Evolutionary conservation across 1,284 basidiomycete species (phyloP).

Genomic region (Amylostereum chailletii): DNA sequence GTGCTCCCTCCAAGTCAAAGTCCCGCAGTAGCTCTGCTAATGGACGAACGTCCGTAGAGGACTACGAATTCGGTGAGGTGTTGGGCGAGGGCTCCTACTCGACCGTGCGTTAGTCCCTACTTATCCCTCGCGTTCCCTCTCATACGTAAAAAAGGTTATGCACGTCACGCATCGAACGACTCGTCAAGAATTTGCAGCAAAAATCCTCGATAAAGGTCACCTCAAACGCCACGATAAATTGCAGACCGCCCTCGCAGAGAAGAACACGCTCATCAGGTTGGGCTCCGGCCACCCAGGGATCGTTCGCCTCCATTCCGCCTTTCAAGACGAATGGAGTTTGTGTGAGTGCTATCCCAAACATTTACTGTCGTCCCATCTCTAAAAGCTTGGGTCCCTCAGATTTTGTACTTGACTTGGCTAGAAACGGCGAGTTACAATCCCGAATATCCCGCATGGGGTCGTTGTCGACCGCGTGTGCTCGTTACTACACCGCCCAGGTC

Average conservation of each 20-base stretch:
- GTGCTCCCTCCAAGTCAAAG: slow-evolving; percentile 27
- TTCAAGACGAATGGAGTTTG: slow-evolving; percentile 77
- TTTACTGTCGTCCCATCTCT: slow-evolving; percentile 7
- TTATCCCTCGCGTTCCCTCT: slow-evolving; percentile 5
- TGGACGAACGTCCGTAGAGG: slow-evolving; percentile 38
- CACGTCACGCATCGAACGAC: slow-evolving; percentile 46
- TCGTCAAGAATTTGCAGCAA: slow-evolving; percentile 64
- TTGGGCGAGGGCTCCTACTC: slow-evolving; percentile 78
- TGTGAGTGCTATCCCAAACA: slow-evolving; percentile 45
- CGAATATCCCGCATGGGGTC: slow-evolving; percentile 78
- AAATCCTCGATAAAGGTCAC: slow-evolving; percentile 71
- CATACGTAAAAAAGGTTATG: slow-evolving; percentile 42
- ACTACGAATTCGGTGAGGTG: slow-evolving; percentile 63
- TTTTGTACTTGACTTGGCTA: slow-evolving; percentile 84
- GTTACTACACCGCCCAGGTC: slow-evolving; percentile 84
- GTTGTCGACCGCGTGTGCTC: slow-evolving; percentile 63
- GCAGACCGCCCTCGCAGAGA: slow-evolving; percentile 56
- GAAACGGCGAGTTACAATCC: slow-evolving; percentile 85
- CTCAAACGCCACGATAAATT: slow-evolving; percentile 61
- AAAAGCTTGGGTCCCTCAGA: slow-evolving; percentile 35
- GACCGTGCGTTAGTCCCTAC: slow-evolving; percentile 39
- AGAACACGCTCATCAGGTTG: slow-evolving; percentile 53
- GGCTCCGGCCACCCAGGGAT: slow-evolving; percentile 75
- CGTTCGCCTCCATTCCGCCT: slow-evolving; percentile 73
- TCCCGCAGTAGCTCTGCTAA: slow-evolving; percentile 41